Evolutionary conservation across 805 yeast species (phyloP), one percentile per base, ranked within the genome.

Genomic region (Schizosaccharomyces japonicus): DNA sequence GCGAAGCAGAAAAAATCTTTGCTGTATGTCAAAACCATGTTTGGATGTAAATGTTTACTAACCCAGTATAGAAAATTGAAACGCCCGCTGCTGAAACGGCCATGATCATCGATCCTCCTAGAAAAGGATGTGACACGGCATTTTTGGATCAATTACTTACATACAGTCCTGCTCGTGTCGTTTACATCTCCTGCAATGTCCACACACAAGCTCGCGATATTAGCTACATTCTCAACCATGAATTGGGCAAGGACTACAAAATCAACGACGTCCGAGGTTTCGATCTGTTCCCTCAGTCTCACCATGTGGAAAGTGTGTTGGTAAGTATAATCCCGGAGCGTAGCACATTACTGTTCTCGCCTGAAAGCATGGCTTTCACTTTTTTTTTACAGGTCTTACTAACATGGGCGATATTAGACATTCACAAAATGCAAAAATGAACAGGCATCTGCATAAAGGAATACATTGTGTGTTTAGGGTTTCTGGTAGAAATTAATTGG

Each of bases 171-270:
- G 79, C 79, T 13, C 76, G 76, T 55, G 75, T 90, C 48, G 92
- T 90, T n/a, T 90, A 90, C 63, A 80, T 90, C 49, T 82, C 94
- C 52, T 90, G 98, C 67, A 90, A 90, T 58, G 98, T 90, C 45
- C 95, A 87, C 64, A 82, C 95, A 17, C 98, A 90, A 63, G 96
- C 96, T 3, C 69, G 96, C 55, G 98, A 90, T 60, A 60, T 90
- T 44, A 87, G 82, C 54, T 84, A 75, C 66, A 80, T 90, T 57
- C 60, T 85, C 49, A 72, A 70, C 51, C 69, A 75, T 32, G 76
- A 87, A 6, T 68, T 64, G 19, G 61, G 58, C 5, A 66, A 73
- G 5, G 57, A 69, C 34, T 90, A 83, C 64, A 65, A 64, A 50
- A 71, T 90, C 44, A 94, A 82, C 54, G 78, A 87, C 54, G 68